Percentiles rank a stretch among this genome's conserved stretches.
These are phyloP conservation scores for Botrytis paeoniae DNA, from an alignment of 2,329 filamentous ascomycete genomes.

Conservation along the genomic window DNA sequence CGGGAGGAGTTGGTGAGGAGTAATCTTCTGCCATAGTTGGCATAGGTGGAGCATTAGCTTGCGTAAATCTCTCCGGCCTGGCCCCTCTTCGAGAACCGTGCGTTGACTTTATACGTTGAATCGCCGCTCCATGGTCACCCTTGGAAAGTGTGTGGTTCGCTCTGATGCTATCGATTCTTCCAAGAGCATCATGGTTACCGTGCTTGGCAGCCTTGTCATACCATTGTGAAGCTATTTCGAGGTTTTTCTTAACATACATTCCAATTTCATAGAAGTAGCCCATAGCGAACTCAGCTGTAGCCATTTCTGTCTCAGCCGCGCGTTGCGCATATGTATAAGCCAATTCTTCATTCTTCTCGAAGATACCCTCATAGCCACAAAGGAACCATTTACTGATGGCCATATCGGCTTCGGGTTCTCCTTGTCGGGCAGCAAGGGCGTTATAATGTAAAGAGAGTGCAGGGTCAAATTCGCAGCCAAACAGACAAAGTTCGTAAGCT, in stretches of 20 bases:
- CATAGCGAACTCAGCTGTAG: constrained; percentile 93
- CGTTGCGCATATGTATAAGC: constrained; percentile 88
- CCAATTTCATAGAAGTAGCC: constrained; percentile 98
- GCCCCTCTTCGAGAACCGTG: constrained; percentile 66
- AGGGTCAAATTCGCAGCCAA: constrained; percentile 93
- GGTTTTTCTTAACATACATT: constrained; percentile 80
- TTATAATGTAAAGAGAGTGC: constrained; percentile 94
- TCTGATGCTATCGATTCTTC: constrained; percentile 78
- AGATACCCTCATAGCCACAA: constrained; percentile 87
- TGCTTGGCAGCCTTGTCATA: constrained; percentile 86
- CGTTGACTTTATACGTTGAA: constrained; percentile 81
- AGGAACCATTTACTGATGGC: constrained; percentile 98
- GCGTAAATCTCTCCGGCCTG: constrained; percentile 58
- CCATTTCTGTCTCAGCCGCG: constrained; percentile 75
- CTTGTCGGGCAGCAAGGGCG: constrained; percentile 84
- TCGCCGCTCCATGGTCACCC: constrained; percentile 85
- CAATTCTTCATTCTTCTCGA: constrained; percentile 92
- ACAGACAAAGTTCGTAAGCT: constrained; percentile 88
- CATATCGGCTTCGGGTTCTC: constrained; percentile 89
- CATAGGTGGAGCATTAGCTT: constrained; percentile 37
- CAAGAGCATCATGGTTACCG: constrained; percentile 84
- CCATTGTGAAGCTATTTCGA: constrained; percentile 81
- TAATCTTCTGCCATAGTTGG: constrained; percentile 34
- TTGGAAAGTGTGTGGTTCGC: constrained; percentile 82
- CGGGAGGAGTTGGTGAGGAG: constrained; percentile 32